These are phyloP conservation scores for Xylaria nigripes DNA, from an alignment of 495 filamentous ascomycete genomes.

Conservation along the genomic window DNA sequence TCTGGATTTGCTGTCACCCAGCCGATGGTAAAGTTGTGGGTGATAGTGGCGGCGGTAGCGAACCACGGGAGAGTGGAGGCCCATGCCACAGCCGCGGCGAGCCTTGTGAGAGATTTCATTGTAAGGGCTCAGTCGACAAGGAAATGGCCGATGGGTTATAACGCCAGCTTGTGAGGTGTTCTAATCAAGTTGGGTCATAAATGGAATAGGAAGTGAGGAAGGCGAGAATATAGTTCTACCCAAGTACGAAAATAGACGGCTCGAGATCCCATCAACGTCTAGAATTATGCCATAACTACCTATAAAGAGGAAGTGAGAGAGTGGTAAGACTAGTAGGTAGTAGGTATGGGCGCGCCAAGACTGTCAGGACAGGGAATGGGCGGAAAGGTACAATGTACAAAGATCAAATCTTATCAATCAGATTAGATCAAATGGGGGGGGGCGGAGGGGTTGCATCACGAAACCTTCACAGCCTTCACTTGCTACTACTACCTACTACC, in stretches of 20 bases:
- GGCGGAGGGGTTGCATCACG: no score
- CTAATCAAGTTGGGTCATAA: background rate
- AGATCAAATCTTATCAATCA: constrained; percentile 11
- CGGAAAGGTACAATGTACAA: background rate
- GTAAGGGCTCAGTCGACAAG: background rate
- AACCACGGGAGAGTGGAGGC: constrained; percentile 27
- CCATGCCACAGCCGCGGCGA: constrained; percentile 24
- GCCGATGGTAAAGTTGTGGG: constrained; percentile 68
- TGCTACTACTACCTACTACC: no score
- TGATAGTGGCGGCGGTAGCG: constrained; percentile 50
- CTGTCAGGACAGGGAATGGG: no score
- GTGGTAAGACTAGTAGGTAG: background rate
- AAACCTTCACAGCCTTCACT: no score
- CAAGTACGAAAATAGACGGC: background rate
- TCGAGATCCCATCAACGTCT: background rate
- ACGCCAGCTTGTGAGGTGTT: background rate
- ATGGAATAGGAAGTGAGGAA: background rate
- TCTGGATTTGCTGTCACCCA: constrained; percentile 82
- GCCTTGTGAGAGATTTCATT: constrained; percentile 3
- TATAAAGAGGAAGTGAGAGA: background rate
- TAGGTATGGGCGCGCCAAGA: no score
- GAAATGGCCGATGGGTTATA: background rate
- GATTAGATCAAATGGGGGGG: constrained; percentile 8
- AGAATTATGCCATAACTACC: background rate
- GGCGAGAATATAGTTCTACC: background rate